These are phyloP conservation scores for Pezicula rhizophila DNA, from an alignment of 2,329 filamentous ascomycete species.

Conservation along the genomic window DNA sequence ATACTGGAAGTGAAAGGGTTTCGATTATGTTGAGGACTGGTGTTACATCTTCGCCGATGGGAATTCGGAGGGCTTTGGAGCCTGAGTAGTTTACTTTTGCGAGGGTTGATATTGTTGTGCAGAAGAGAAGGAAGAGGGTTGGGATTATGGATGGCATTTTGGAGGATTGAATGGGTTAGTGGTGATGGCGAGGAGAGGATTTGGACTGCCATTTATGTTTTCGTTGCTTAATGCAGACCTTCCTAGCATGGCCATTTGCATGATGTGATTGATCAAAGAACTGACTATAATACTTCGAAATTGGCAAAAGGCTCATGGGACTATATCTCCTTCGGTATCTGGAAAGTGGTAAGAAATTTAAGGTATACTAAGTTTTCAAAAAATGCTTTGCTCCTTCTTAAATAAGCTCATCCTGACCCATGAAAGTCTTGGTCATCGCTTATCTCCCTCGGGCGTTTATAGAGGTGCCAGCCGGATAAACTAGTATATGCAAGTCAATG, in stretches of 20 bases:
- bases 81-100: constrained; percentile 32
- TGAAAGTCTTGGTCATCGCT: no score
- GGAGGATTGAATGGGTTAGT: neutral
- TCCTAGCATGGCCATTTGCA: neutral
- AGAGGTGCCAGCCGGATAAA: no score
- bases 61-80: constrained; percentile 34
- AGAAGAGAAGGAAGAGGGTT: neutral
- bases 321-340: neutral
- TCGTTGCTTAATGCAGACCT: neutral
- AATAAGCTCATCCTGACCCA: no score
- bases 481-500: no score
- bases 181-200: neutral
- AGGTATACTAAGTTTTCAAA: no score
- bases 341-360: neutral
- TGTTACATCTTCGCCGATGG: constrained; percentile 27
- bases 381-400: no score
- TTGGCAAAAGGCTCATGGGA: neutral
- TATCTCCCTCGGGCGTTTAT: no score
- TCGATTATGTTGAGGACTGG: constrained; percentile 29
- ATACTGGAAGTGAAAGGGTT: constrained; percentile 29
- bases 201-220: neutral
- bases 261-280: no score
- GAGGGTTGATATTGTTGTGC: neutral
- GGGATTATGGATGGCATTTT: neutral
- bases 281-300: neutral